Conservation (phyloP, 116 monocot genomes). For the Phalaenopsis hybrid region DNA sequence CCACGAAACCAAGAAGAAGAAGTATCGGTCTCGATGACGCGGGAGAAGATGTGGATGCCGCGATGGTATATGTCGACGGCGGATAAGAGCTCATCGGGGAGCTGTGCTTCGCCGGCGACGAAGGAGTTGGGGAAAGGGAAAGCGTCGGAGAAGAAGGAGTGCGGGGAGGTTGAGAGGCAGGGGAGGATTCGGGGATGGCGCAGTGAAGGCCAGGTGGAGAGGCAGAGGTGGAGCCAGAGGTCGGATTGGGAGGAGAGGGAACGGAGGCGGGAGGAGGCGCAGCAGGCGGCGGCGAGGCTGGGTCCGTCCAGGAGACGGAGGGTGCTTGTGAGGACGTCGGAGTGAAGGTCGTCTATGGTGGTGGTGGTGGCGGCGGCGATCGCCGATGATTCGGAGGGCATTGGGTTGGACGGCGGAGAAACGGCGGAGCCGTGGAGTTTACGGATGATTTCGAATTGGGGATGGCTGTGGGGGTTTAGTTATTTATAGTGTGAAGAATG, state of each 20-base stretch:
- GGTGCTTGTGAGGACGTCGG: conserved; percentile 42
- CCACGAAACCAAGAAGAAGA: conserved; percentile 49
- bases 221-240: conserved; percentile 62
- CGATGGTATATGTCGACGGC: conserved; percentile 65
- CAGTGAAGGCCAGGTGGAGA: conserved; percentile 69
- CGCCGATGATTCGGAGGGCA: not conserved
- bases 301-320: conserved; percentile 66
- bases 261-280: conserved; percentile 41
- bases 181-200: conserved; percentile 22
- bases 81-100: conserved; percentile 36
- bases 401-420: not conserved
- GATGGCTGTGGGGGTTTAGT: too few relatives aligned
- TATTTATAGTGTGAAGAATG: too few relatives aligned
- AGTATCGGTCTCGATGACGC: conserved; percentile 41
- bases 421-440: not conserved
- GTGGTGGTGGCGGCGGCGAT: conserved; percentile 1
- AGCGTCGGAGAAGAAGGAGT: conserved; percentile 52
- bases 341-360: conserved; percentile 58
- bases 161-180: conserved; percentile 10
- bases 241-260: conserved; percentile 27
- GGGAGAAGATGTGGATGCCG: conserved; percentile 37
- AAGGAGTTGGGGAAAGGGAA: conserved; percentile 38
- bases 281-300: conserved; percentile 42
- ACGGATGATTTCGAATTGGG: too few relatives aligned
- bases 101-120: not conserved